These are phyloP conservation scores for Neltuma alba DNA, from an alignment of 306 rosid species.

Conservation along the genomic window DNA sequence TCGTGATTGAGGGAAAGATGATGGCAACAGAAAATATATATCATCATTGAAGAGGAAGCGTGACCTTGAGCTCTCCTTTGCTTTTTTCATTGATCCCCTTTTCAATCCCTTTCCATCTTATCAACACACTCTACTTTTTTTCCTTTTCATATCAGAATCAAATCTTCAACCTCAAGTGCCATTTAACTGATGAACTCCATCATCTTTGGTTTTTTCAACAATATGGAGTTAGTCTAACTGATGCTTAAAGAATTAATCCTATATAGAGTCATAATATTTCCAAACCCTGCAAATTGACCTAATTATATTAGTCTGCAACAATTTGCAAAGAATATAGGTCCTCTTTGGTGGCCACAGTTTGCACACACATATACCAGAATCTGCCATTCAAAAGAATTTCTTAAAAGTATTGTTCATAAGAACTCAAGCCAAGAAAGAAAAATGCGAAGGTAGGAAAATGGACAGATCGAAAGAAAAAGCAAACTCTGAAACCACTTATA, in stretches of 20 bases:
- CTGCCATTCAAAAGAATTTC: background rate
- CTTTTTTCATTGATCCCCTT: background rate
- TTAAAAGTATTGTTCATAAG: background rate
- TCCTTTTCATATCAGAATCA: background rate
- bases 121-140: background rate
- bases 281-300: too few species aligned
- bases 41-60: background rate
- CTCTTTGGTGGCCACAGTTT: background rate
- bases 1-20: constrained; percentile 1
- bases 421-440: background rate
- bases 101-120: background rate
- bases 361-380: background rate
- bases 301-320: background rate
- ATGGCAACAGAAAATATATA: background rate
- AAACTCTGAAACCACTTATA: background rate
- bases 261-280: background rate
- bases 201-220: background rate
- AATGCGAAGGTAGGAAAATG: background rate
- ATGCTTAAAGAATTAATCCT: background rate
- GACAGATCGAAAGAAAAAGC: background rate
- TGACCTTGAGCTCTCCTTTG: background rate
- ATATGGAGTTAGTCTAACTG: background rate
- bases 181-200: background rate
- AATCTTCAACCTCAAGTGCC: background rate
- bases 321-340: background rate